Conservation (phyloP, 2,329 filamentous ascomycete genomes). For the Fusarium sp. region DNA sequence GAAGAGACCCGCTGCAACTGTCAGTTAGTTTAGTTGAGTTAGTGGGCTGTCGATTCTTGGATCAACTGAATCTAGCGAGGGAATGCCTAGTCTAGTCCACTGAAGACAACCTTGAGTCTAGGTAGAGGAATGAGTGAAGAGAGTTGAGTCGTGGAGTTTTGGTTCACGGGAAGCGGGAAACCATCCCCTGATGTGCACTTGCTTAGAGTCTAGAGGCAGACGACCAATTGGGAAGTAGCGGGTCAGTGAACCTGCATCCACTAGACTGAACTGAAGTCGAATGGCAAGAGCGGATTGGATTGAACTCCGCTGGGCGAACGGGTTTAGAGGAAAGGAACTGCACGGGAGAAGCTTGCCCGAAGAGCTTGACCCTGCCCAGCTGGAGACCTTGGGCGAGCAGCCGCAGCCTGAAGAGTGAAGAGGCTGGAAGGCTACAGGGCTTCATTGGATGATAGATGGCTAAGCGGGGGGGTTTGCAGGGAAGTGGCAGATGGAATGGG, state of each 20-base stretch:
- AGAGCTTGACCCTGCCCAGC: conserved; percentile 3
- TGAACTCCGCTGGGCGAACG: neutral
- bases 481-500: conserved; percentile 10
- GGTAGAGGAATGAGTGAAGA: neutral
- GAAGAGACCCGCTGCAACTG: conserved; percentile 34
- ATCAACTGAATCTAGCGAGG: neutral
- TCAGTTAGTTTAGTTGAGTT: conserved; percentile 1
- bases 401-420: neutral
- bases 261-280: neutral
- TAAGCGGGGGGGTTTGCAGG: conserved; percentile 18
- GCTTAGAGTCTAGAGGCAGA: neutral
- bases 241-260: neutral
- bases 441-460: neutral
- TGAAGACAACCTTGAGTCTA: neutral
- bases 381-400: neutral
- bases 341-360: conserved; percentile 6
- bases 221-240: neutral
- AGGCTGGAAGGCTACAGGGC: neutral
- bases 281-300: neutral
- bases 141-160: conserved; percentile 22
- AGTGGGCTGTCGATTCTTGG: neutral
- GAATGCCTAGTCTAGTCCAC: neutral
- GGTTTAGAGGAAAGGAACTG: neutral
- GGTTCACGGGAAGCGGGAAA: conserved; percentile 31
- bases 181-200: conserved; percentile 19